phyloP scores from a whole-genome alignment of 768 basidiomycete genomes.

The Leccinum disarticulatum region DNA sequence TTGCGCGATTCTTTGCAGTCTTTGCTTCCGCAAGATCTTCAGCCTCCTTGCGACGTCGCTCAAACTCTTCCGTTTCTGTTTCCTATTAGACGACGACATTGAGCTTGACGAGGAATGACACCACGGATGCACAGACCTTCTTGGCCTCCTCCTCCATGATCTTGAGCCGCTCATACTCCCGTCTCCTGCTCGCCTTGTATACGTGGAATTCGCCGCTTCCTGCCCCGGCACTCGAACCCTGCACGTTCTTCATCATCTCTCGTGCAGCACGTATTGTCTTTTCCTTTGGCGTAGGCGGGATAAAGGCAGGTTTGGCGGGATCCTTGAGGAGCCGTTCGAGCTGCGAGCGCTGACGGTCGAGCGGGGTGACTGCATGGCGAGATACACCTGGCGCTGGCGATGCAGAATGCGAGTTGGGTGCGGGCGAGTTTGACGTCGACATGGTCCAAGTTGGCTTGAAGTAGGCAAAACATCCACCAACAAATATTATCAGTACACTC shows the following conservation, averaged over 20 bases:
- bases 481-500: slow-evolving; percentile 9
- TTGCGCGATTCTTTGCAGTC: slow-evolving; percentile 94
- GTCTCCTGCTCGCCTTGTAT: slow-evolving; percentile 89
- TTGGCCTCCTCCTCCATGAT: slow-evolving; percentile 80
- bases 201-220: slow-evolving; percentile 99
- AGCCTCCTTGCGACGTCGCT: slow-evolving; percentile 66
- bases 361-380: slow-evolving; percentile 50
- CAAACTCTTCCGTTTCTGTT: slow-evolving; percentile 68
- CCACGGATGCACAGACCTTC: slow-evolving; percentile 51
- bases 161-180: slow-evolving; percentile 95
- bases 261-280: slow-evolving; percentile 78
- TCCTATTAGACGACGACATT: slow-evolving; percentile 48
- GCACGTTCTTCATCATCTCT: slow-evolving; percentile 99
- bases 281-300: slow-evolving; percentile 81
- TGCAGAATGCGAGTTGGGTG: slow-evolving; percentile 28
- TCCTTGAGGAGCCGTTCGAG: slow-evolving; percentile 90
- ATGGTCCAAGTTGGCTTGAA: slow-evolving; percentile 17
- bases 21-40: slow-evolving; percentile 78
- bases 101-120: neutral
- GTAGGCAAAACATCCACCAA: slow-evolving; percentile 23
- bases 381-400: slow-evolving; percentile 32
- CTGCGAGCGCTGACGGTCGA: slow-evolving; percentile 59
- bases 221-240: slow-evolving; percentile 95
- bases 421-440: slow-evolving; percentile 32
- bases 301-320: slow-evolving; percentile 75